phyloP scores from a whole-genome alignment of 345 rosid species.

The rapeseed (Brassica napus) region Da-Ae NC_063443.1:17014501-17015000 shows the following conservation, averaged over 20 bases:
- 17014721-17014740: slow-evolving; percentile 34
- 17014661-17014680: slow-evolving; percentile 37
- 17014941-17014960: neutral
- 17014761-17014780: slow-evolving; percentile 33
- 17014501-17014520: slow-evolving; percentile 33
- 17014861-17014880: slow-evolving; percentile 45
- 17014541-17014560: slow-evolving; percentile 4
- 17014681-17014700: slow-evolving; percentile 29
- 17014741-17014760: slow-evolving; percentile 38
- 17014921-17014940: slow-evolving; percentile 18
- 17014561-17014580: neutral
- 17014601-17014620: neutral
- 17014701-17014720: neutral
- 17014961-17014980: neutral
- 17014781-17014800: slow-evolving; percentile 29
- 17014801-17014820: slow-evolving; percentile 42
- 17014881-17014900: slow-evolving; percentile 37
- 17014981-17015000: neutral
- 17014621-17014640: slow-evolving; percentile 1
- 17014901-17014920: neutral
- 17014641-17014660: neutral
- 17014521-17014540: neutral
- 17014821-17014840: slow-evolving; percentile 45
- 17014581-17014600: neutral
- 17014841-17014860: slow-evolving; percentile 45